phyloP scores from a whole-genome alignment of 352 stramenopile genomes.

The Phytophthora sp. region DNA sequence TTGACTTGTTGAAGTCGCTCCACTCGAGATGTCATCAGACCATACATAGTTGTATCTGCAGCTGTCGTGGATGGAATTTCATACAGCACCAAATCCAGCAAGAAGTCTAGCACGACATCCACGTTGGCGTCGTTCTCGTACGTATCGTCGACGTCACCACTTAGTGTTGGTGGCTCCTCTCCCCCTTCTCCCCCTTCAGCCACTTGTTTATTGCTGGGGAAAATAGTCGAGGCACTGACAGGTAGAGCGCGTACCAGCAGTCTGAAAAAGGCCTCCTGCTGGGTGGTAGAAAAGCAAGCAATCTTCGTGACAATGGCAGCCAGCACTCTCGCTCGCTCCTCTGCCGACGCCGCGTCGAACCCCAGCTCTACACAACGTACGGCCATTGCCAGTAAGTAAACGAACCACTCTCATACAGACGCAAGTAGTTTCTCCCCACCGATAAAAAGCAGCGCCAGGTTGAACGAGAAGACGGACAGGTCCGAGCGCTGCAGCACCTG shows the following conservation, averaged over 20 bases:
- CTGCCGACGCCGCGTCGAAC: constrained; percentile 49
- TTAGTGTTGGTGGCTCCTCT: not conserved
- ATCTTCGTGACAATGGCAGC: constrained; percentile 38
- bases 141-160: constrained; percentile 3
- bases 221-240: constrained; percentile 32
- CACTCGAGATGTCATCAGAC: constrained; percentile 50
- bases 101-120: constrained; percentile 68
- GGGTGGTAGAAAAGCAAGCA: constrained; percentile 31
- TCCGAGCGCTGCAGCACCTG: constrained; percentile 45
- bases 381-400: too few relatives aligned
- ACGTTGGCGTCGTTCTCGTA: constrained; percentile 28
- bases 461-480: constrained; percentile 63
- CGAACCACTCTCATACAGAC: not conserved
- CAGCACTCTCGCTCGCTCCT: constrained; percentile 54
- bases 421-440: constrained; percentile 28
- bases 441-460: constrained; percentile 80
- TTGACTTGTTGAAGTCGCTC: constrained; percentile 62
- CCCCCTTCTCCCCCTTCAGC: not conserved
- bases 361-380: constrained; percentile 58
- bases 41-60: constrained; percentile 28
- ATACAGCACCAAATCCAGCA: constrained; percentile 74
- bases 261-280: constrained; percentile 74
- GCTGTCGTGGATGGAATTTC: constrained; percentile 31
- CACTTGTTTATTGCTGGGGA: not conserved
- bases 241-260: constrained; percentile 62